These are phyloP conservation scores for Sphaerosporella brunnea DNA, from an alignment of 495 filamentous ascomycete genomes.

Conservation along the genomic window DNA sequence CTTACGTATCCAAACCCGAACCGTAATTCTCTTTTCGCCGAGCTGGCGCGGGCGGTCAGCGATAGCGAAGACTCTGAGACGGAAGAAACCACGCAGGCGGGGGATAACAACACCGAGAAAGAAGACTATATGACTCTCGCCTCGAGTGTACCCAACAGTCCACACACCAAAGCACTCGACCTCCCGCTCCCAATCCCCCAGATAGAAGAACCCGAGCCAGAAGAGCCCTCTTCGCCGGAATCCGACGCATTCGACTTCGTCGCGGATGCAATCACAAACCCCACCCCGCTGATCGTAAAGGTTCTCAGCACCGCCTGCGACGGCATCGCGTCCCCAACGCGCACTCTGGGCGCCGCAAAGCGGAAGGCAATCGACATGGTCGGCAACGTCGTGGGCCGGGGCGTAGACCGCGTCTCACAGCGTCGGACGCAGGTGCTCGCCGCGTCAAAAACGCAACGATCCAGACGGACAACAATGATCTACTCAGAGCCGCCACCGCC, in stretches of 20 bases:
- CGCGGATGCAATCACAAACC: constrained; percentile 13
- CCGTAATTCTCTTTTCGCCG: constrained; percentile 17
- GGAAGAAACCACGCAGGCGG: too few relatives aligned
- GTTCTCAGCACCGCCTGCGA: constrained; percentile 6
- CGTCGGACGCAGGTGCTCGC: constrained; percentile 7
- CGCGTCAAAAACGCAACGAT: neutral
- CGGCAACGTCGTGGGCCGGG: constrained; percentile 10
- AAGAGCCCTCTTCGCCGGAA: constrained; percentile 1
- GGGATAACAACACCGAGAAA: neutral
- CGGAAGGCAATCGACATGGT: constrained; percentile 17
- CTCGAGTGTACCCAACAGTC: neutral
- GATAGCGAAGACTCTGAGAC: neutral
- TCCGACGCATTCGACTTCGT: constrained; percentile 4
- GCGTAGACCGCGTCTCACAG: constrained; percentile 9
- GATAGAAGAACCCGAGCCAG: constrained; percentile 3
- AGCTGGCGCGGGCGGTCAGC: constrained; percentile 18
- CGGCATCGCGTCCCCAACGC: constrained; percentile 3
- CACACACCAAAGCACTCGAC: neutral
- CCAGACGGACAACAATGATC: neutral
- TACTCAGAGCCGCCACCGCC: neutral
- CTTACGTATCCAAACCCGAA: neutral
- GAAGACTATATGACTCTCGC: neutral
- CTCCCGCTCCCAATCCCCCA: neutral
- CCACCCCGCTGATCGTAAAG: constrained; percentile 16
- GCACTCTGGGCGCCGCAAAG: constrained; percentile 10